phyloP scores from a whole-genome alignment of 2,329 filamentous ascomycete genomes.

The Botrytis porri region DNA sequence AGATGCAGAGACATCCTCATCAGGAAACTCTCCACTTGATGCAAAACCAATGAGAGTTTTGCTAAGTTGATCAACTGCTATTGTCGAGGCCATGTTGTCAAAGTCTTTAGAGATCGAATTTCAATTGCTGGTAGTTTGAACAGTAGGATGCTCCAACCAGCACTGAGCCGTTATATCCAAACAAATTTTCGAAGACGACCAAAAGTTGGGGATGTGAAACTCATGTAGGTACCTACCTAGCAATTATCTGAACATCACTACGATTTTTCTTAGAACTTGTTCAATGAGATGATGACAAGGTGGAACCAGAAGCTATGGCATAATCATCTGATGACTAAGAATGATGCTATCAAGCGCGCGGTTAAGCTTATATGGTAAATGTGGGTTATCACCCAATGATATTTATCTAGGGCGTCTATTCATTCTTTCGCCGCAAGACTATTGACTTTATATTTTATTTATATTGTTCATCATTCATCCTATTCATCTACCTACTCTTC shows the following conservation, averaged over 20 bases:
- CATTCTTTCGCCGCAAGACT: not conserved
- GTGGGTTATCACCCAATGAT: not conserved
- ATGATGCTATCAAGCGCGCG: not conserved
- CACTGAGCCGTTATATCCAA: not conserved
- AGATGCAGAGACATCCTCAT: slow-evolving; percentile 42
- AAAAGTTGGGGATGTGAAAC: not conserved
- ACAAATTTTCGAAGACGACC: not conserved
- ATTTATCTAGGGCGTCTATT: not conserved
- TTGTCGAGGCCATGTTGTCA: slow-evolving; percentile 31
- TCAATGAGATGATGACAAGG: not conserved
- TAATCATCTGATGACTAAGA: slow-evolving; percentile 1
- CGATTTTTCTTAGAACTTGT: too few species aligned
- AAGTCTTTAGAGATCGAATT: not conserved
- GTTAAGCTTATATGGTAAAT: not conserved
- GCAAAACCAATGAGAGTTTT: slow-evolving; percentile 65
- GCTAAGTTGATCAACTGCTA: slow-evolving; percentile 42
- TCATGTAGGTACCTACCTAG: not conserved
- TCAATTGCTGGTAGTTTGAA: not conserved
- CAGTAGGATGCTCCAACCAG: not conserved
- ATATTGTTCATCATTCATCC: not conserved
- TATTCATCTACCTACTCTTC: not conserved
- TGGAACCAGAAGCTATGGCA: slow-evolving; percentile 5
- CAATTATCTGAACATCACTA: too few species aligned
- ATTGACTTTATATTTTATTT: not conserved
- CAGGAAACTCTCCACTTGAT: slow-evolving; percentile 46